These are phyloP conservation scores for Hypoxylon subgilvum DNA, from an alignment of 495 filamentous ascomycete species.

Conservation along the genomic window DNA sequence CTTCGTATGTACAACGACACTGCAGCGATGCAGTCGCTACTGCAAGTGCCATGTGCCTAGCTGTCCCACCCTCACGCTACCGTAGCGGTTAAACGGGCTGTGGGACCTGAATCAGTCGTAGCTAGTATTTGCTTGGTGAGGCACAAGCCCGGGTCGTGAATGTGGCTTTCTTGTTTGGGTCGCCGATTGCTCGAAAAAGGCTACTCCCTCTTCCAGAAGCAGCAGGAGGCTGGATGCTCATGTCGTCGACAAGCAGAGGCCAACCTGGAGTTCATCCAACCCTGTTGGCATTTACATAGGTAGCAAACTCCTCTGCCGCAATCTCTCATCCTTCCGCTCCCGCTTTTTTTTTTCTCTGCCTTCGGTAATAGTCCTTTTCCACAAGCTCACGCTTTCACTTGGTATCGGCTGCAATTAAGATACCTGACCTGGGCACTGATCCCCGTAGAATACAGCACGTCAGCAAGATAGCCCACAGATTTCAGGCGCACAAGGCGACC, in stretches of 20 bases:
- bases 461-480: neutral
- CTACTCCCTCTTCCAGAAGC: slow-evolving; percentile 10
- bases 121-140: slow-evolving; percentile 7
- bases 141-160: neutral
- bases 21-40: slow-evolving; percentile 35
- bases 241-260: slow-evolving; percentile 6
- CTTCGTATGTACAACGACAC: slow-evolving; percentile 27
- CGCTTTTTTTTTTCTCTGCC: slow-evolving; percentile 18
- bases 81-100: slow-evolving; percentile 3
- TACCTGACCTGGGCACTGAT: too few species aligned
- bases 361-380: too few species aligned
- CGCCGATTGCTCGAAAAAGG: slow-evolving; percentile 12
- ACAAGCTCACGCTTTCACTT: too few species aligned
- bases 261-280: slow-evolving; percentile 15
- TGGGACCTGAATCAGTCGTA: neutral
- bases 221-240: slow-evolving; percentile 14
- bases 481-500: neutral
- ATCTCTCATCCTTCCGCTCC: slow-evolving; percentile 11
- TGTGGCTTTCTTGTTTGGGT: slow-evolving; percentile 12
- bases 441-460: too few species aligned
- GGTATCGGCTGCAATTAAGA: too few species aligned
- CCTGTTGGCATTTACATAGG: slow-evolving; percentile 13
- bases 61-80: slow-evolving; percentile 34
- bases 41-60: slow-evolving; percentile 39
- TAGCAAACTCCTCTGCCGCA: slow-evolving; percentile 10